These are phyloP conservation scores for Penicillium oxalicum DNA, from an alignment of 2,329 filamentous ascomycete genomes.

Conservation along the genomic window DNA sequence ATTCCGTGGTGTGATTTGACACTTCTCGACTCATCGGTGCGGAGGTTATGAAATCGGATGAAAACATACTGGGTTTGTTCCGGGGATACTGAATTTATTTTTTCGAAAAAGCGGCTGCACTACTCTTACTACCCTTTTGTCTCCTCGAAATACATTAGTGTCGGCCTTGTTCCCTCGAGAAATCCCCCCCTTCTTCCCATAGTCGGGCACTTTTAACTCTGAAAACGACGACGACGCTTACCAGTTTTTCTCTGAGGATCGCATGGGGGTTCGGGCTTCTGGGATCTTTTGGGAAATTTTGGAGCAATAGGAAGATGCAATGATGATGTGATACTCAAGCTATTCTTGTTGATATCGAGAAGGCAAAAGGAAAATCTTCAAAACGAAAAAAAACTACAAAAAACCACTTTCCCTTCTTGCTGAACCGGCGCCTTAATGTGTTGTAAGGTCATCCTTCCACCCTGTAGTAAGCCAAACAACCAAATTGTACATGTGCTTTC, in stretches of 20 bases:
- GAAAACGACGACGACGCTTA: conserved; percentile 10
- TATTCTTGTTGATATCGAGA: conserved; percentile 26
- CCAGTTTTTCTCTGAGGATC: conserved; percentile 10
- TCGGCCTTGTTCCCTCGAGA: conserved; percentile 14
- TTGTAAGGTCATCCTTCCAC: conserved; percentile 14
- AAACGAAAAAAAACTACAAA: conserved; percentile 15
- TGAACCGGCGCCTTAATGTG: conserved; percentile 14
- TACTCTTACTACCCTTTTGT: conserved; percentile 21
- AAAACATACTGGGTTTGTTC: conserved; percentile 23
- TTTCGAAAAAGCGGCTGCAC: conserved; percentile 27
- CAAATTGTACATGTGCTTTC: too few relatives aligned
- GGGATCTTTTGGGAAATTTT: conserved; percentile 15
- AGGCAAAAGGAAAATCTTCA: conserved; percentile 25
- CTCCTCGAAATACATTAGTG: conserved; percentile 11
- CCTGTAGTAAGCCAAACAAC: not conserved
- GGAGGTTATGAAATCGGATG: conserved; percentile 30
- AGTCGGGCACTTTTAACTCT: conserved; percentile 3
- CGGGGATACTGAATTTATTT: conserved; percentile 13
- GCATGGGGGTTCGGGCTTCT: conserved; percentile 16
- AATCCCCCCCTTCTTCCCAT: conserved; percentile 9
- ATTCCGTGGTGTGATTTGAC: conserved; percentile 25
- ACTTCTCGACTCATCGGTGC: conserved; percentile 30
- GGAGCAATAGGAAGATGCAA: conserved; percentile 23
- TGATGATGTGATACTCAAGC: conserved; percentile 28
- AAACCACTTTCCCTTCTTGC: conserved; percentile 8